Evolutionary conservation across 257 asterid species (phyloP).

Genomic region (Striga asiatica): DNA sequence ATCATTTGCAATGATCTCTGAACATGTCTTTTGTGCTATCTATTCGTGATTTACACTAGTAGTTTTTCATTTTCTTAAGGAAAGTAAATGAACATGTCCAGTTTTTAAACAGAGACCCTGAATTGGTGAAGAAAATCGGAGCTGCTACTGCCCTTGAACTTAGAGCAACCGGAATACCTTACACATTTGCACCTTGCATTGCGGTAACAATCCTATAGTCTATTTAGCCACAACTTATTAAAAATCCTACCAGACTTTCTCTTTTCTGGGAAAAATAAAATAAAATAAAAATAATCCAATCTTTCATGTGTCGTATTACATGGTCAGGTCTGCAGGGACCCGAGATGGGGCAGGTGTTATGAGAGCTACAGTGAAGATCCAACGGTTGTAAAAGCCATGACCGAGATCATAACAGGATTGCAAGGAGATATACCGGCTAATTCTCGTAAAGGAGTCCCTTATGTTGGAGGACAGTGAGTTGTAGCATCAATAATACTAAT

Average conservation of each 20-base stretch:
- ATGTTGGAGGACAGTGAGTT: conserved; percentile 24
- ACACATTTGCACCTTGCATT: not conserved
- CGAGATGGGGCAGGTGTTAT: conserved; percentile 34
- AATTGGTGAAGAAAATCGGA: not conserved
- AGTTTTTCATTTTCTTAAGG: not conserved
- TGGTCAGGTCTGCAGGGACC: conserved; percentile 33
- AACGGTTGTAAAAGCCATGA: conserved; percentile 23
- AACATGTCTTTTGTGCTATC: too few relatives aligned
- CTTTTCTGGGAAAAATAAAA: too few relatives aligned
- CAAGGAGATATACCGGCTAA: conserved; percentile 28
- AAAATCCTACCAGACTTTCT: too few relatives aligned
- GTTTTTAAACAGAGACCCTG: not conserved
- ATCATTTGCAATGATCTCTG: too few relatives aligned
- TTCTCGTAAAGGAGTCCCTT: conserved; percentile 28
- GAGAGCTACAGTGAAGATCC: conserved; percentile 45
- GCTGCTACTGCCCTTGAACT: not conserved
- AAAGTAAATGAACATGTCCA: not conserved
- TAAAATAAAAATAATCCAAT: not conserved
- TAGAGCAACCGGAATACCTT: not conserved
- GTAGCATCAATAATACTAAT: not conserved
- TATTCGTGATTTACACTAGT: too few relatives aligned
- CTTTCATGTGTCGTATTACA: not conserved
- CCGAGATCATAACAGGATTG: conserved; percentile 26
- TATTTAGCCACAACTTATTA: too few relatives aligned
- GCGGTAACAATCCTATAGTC: not conserved